These are phyloP conservation scores for Didymosphaeria variabile DNA, from an alignment of 2,329 filamentous ascomycete genomes.

Conservation along the genomic window DNA sequence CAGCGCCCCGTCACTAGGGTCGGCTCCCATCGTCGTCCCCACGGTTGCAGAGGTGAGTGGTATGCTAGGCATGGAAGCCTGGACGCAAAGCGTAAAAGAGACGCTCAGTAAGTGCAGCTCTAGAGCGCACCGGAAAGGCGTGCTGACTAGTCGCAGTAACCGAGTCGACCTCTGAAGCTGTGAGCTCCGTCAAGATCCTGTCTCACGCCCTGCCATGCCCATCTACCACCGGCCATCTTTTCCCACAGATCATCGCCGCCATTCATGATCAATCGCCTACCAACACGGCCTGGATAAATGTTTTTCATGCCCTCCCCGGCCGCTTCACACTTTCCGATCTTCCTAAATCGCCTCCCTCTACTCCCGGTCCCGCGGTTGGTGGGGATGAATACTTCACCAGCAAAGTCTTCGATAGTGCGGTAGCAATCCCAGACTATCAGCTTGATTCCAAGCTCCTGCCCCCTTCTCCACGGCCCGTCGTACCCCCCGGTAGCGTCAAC, in stretches of 20 bases:
- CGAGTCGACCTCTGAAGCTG: slow-evolving; percentile 42
- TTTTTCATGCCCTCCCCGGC: slow-evolving; percentile 70
- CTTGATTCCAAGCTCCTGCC: slow-evolving; percentile 61
- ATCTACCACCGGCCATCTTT: slow-evolving; percentile 59
- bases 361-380: slow-evolving; percentile 61
- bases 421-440: slow-evolving; percentile 67
- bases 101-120: slow-evolving; percentile 42
- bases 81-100: slow-evolving; percentile 42
- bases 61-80: slow-evolving; percentile 38
- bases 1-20: slow-evolving; percentile 30
- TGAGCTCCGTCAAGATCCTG: slow-evolving; percentile 62
- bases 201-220: slow-evolving; percentile 69
- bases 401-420: slow-evolving; percentile 69
- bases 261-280: slow-evolving; percentile 63
- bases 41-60: slow-evolving; percentile 33
- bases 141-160: slow-evolving; percentile 36
- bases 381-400: slow-evolving; percentile 69
- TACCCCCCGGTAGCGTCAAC: slow-evolving; percentile 67
- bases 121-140: background rate
- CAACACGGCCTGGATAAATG: slow-evolving; percentile 68
- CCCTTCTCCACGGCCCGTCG: slow-evolving; percentile 64
- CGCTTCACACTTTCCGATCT: slow-evolving; percentile 69
- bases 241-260: slow-evolving; percentile 62
- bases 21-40: slow-evolving; percentile 36
- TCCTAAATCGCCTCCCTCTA: slow-evolving; percentile 69